Evolutionary conservation across 371 early-diverging fungal genomes (phyloP).

Genomic region (Umbelopsis sp.): DNA sequence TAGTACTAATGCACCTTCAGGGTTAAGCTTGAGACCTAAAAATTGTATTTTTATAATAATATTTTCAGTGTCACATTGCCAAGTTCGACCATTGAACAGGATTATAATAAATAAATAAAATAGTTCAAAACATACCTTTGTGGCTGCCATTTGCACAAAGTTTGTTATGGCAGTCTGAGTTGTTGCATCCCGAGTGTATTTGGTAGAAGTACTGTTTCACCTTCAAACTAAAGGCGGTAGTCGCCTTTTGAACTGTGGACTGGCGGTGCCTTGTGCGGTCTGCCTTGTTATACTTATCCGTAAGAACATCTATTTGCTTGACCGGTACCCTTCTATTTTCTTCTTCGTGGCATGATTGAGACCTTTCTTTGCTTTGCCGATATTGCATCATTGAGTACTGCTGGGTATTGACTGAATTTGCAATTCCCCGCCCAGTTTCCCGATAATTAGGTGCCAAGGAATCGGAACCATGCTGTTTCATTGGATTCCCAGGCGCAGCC

Average conservation of each 20-base stretch:
- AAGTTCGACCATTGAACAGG: not conserved
- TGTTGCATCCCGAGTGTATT: slow-evolving; percentile 44
- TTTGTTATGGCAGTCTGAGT: slow-evolving; percentile 40
- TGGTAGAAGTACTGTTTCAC: slow-evolving; percentile 47
- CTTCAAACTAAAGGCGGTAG: slow-evolving; percentile 9
- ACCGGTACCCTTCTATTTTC: not conserved
- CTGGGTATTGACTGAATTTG: not conserved
- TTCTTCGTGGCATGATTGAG: not conserved
- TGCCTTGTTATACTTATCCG: not conserved
- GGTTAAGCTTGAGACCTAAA: slow-evolving; percentile 41
- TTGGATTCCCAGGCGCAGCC: not conserved
- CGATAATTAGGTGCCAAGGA: slow-evolving; percentile 5
- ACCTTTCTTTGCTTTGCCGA: slow-evolving; percentile 1
- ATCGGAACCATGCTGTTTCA: slow-evolving; percentile 1
- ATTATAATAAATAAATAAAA: not conserved
- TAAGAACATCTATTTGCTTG: not conserved
- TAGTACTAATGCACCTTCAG: slow-evolving; percentile 52
- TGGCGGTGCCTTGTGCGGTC: not conserved
- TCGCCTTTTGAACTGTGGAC: not conserved
- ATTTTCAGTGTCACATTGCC: slow-evolving; percentile 6
- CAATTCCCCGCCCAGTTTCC: slow-evolving; percentile 1
- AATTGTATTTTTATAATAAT: slow-evolving; percentile 5
- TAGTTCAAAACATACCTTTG: slow-evolving; percentile 27
- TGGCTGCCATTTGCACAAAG: slow-evolving; percentile 47
- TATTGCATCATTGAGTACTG: not conserved